These are phyloP conservation scores for Thyridium curvatum DNA, from an alignment of 2,329 filamentous ascomycete species.

Conservation along the genomic window DNA sequence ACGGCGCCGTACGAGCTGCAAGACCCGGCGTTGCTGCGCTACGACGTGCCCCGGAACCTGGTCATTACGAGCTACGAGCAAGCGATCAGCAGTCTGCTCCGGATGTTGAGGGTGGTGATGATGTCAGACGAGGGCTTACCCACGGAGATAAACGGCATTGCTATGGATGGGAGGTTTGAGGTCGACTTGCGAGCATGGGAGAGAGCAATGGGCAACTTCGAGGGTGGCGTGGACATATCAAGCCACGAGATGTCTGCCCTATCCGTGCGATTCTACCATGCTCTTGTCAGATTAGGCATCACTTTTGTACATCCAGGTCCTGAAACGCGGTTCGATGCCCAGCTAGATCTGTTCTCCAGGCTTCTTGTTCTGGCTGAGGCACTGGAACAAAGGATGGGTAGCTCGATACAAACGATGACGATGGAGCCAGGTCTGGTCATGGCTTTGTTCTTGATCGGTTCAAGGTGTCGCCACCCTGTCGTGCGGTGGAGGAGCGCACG, in stretches of 20 bases:
- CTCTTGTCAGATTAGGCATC: conserved; percentile 12
- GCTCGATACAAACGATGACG: conserved; percentile 13
- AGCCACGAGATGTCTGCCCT: conserved; percentile 1
- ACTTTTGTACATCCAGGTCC: conserved; percentile 12
- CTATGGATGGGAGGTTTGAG: background rate
- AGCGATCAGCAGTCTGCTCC: background rate
- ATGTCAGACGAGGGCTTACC: background rate
- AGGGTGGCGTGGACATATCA: no score
- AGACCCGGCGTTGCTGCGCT: no score
- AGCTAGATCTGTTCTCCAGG: conserved; percentile 20
- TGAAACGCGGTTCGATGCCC: conserved; percentile 20
- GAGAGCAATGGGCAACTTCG: no score
- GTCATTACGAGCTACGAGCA: conserved; percentile 5
- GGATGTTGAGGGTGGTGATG: background rate
- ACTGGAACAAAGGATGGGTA: conserved; percentile 3
- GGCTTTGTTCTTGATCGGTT: conserved; percentile 16
- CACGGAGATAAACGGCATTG: background rate
- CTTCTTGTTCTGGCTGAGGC: conserved; percentile 11
- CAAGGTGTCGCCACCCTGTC: conserved; percentile 22
- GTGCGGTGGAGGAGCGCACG: conserved; percentile 17
- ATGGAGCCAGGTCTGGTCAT: conserved; percentile 25
- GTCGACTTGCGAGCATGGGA: background rate
- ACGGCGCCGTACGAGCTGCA: conserved; percentile 18
- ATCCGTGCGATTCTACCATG: conserved; percentile 19
- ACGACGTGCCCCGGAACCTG: no score